phyloP scores from a whole-genome alignment of 352 stramenopile species.

The Phytopythium delawarense region DNA sequence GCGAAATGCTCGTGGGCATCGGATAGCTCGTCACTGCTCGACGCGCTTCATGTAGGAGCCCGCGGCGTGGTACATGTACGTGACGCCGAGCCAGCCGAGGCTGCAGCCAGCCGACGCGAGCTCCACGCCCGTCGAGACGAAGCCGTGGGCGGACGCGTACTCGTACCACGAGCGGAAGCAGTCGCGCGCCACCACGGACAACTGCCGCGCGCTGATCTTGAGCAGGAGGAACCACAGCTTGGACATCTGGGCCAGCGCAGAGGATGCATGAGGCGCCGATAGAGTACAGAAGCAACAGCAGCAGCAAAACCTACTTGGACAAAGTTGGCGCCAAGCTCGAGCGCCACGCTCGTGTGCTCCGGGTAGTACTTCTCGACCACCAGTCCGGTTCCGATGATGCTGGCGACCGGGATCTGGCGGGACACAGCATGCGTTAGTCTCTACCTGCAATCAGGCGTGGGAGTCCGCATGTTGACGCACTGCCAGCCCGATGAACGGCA shows the following conservation, averaged over 20 bases:
- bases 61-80: constrained; percentile 51
- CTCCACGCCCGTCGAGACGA: constrained; percentile 61
- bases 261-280: constrained; percentile 4
- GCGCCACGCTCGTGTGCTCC: constrained; percentile 56
- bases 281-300: not conserved
- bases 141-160: constrained; percentile 58
- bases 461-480: constrained; percentile 22
- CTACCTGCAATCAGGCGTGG: not conserved
- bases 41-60: constrained; percentile 28
- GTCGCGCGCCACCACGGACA: constrained; percentile 58
- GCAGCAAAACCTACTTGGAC: constrained; percentile 36
- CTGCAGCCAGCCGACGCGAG: constrained; percentile 61
- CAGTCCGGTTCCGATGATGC: constrained; percentile 61
- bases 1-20: no score
- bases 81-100: constrained; percentile 57
- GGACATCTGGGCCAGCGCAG: constrained; percentile 44
- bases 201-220: constrained; percentile 70
- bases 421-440: not conserved
- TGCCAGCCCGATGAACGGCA: constrained; percentile 77
- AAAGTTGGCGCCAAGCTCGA: constrained; percentile 71
- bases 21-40: not conserved
- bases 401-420: constrained; percentile 62
- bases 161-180: constrained; percentile 73
- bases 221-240: constrained; percentile 75
- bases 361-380: constrained; percentile 80